Evolutionary conservation across 2,329 filamentous ascomycete species (phyloP).

Genomic region (Dendrostoma leiphaemia): DNA sequence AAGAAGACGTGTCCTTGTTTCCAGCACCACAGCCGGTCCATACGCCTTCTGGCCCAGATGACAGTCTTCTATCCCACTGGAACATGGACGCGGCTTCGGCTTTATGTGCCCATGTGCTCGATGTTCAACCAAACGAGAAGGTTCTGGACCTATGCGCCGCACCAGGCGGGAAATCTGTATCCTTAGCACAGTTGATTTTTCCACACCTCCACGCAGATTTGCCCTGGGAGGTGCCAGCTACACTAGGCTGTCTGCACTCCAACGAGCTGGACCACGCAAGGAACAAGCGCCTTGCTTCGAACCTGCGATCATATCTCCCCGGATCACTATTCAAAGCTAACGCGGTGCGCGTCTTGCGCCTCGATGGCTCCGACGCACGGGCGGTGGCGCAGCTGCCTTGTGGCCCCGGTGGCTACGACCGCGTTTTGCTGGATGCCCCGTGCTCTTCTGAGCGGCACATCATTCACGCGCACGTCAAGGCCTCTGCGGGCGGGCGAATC

Average conservation of each 20-base stretch:
- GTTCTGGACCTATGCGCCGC: slow-evolving; percentile 40
- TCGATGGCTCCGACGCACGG: slow-evolving; percentile 26
- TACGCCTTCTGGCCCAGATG: slow-evolving; percentile 5
- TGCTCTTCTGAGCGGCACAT: slow-evolving; percentile 40
- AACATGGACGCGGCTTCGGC: slow-evolving; percentile 30
- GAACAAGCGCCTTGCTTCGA: slow-evolving; percentile 29
- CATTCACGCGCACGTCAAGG: slow-evolving; percentile 32
- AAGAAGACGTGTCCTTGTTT: slow-evolving; percentile 20
- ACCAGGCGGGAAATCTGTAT: slow-evolving; percentile 34
- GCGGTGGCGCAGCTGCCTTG: slow-evolving; percentile 26
- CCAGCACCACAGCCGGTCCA: slow-evolving; percentile 23
- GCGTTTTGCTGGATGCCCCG: slow-evolving; percentile 38
- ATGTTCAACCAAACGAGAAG: slow-evolving; percentile 32
- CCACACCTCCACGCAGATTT: slow-evolving; percentile 17
- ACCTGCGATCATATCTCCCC: slow-evolving; percentile 26
- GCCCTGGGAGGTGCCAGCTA: slow-evolving; percentile 20
- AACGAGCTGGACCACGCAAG: slow-evolving; percentile 33
- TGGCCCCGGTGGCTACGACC: slow-evolving; percentile 34
- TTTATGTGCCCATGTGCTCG: slow-evolving; percentile 30
- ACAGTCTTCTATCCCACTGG: slow-evolving; percentile 27
- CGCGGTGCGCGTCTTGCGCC: slow-evolving; percentile 24
- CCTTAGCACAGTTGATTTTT: slow-evolving; percentile 30
- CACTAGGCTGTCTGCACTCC: slow-evolving; percentile 31
- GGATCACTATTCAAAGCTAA: slow-evolving; percentile 21
- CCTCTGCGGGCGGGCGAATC: slow-evolving; percentile 26